Percentiles rank a stretch among this genome's conserved stretches.
Evolutionary conservation across 495 filamentous ascomycete species (phyloP).

Genomic region (Penicillium cinerascens): DNA sequence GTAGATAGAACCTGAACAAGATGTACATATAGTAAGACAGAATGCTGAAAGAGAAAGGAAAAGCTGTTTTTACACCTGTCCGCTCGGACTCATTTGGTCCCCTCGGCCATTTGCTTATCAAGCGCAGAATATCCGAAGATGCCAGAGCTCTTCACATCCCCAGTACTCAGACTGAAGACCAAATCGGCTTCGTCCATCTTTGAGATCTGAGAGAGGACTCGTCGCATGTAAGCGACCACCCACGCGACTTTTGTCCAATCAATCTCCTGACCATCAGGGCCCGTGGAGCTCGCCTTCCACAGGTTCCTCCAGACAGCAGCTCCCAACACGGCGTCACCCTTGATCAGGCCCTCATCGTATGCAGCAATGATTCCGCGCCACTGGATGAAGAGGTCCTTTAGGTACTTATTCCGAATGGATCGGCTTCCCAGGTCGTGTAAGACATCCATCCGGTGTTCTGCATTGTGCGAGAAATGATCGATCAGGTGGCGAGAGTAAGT

Average conservation of each 20-base stretch:
- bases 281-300: slow-evolving; percentile 61
- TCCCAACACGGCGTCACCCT: slow-evolving; percentile 80
- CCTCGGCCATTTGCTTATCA: slow-evolving; percentile 35
- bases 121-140: slow-evolving; percentile 36
- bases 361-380: slow-evolving; percentile 81
- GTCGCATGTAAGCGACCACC: slow-evolving; percentile 76
- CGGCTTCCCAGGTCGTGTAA: slow-evolving; percentile 65
- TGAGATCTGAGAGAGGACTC: slow-evolving; percentile 60
- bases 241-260: slow-evolving; percentile 68
- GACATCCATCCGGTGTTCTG: slow-evolving; percentile 79
- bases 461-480: slow-evolving; percentile 91
- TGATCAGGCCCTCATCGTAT: slow-evolving; percentile 83
- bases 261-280: slow-evolving; percentile 49
- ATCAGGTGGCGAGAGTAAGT: slow-evolving; percentile 73
- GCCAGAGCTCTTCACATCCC: slow-evolving; percentile 16
- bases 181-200: slow-evolving; percentile 57
- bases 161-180: slow-evolving; percentile 31
- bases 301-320: slow-evolving; percentile 92
- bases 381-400: slow-evolving; percentile 88
- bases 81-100: slow-evolving; percentile 14
- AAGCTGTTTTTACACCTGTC: neutral
- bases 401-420: slow-evolving; percentile 70
- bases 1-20: neutral
- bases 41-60: neutral
- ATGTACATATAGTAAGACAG: slow-evolving; percentile 1